phyloP scores from a whole-genome alignment of 805 yeast genomes.

The Yueomyces sp. region DNA sequence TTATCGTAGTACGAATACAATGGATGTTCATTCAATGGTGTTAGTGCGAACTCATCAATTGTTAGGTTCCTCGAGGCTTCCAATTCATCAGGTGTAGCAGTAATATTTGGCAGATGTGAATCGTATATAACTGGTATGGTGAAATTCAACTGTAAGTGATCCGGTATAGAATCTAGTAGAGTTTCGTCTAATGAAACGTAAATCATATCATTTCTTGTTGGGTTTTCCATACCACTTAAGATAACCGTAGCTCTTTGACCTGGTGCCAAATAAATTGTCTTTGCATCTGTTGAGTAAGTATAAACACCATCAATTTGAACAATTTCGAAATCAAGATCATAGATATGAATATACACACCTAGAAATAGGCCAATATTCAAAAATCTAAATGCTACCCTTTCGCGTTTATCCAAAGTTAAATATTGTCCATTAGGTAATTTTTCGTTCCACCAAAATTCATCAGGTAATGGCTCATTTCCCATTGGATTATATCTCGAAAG shows the following conservation, averaged over 20 bases:
- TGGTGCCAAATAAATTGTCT: slow-evolving; percentile 50
- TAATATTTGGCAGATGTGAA: slow-evolving; percentile 18
- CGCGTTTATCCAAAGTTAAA: slow-evolving; percentile 37
- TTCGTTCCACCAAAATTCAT: slow-evolving; percentile 51
- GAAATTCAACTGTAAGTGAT: slow-evolving; percentile 38
- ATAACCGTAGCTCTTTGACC: slow-evolving; percentile 75
- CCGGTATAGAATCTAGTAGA: slow-evolving; percentile 62
- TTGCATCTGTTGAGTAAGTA: slow-evolving; percentile 43
- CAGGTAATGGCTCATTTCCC: slow-evolving; percentile 76
- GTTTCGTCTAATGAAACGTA: slow-evolving; percentile 48
- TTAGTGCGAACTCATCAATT: slow-evolving; percentile 31
- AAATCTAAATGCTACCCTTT: slow-evolving; percentile 49
- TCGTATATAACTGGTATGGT: slow-evolving; percentile 46
- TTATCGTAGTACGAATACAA: slow-evolving; percentile 49
- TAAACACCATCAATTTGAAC: slow-evolving; percentile 68
- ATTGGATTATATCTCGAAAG: slow-evolving; percentile 62
- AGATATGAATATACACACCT: slow-evolving; percentile 54
- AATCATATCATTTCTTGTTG: slow-evolving; percentile 35
- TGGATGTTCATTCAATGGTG: slow-evolving; percentile 28
- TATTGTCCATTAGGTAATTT: slow-evolving; percentile 40
- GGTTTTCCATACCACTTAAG: slow-evolving; percentile 37
- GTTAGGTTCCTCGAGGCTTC: not conserved
- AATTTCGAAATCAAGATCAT: slow-evolving; percentile 57
- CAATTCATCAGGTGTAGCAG: slow-evolving; percentile 21
- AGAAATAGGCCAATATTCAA: slow-evolving; percentile 61